Percentiles rank a stretch among this genome's conserved stretches.
Evolutionary conservation across 2,329 filamentous ascomycete genomes (phyloP).

Genomic region (Diatrype stigma): DNA sequence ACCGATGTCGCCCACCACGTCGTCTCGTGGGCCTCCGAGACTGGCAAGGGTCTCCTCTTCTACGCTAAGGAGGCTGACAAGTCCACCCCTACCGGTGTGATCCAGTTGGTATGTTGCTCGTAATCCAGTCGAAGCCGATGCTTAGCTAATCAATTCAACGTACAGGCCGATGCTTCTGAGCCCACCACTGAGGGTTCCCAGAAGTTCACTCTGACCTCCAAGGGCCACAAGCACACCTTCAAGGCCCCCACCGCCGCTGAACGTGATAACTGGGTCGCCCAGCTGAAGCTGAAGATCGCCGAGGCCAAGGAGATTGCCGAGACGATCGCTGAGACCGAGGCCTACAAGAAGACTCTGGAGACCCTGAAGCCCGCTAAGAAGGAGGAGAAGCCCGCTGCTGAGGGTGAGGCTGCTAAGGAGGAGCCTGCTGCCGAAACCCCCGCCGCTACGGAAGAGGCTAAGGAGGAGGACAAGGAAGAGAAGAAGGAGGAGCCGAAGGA

Average conservation of each 20-base stretch:
- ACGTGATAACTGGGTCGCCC: conserved; percentile 87
- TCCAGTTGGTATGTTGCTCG: conserved; percentile 68
- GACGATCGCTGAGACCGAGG: conserved; percentile 70
- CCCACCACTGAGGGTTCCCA: conserved; percentile 69
- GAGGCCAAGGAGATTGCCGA: conserved; percentile 81
- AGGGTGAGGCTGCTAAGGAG: conserved; percentile 35
- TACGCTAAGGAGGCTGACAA: conserved; percentile 85
- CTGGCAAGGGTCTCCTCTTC: conserved; percentile 92
- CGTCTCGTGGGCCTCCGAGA: conserved; percentile 86
- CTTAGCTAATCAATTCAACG: conserved; percentile 24
- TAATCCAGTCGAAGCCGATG: not conserved
- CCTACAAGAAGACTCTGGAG: conserved; percentile 83
- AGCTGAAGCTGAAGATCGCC: conserved; percentile 74
- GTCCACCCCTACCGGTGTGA: conserved; percentile 71
- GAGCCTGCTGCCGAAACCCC: conserved; percentile 30
- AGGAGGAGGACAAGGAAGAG: conserved; percentile 30
- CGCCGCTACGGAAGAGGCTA: conserved; percentile 28
- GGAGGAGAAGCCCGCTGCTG: conserved; percentile 42
- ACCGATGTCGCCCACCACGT: conserved; percentile 69
- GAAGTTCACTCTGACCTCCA: conserved; percentile 83
- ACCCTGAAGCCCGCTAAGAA: conserved; percentile 53
- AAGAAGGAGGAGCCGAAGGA: conserved; percentile 39
- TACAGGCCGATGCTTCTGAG: conserved; percentile 59
- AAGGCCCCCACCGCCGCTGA: conserved; percentile 72
- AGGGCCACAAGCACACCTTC: conserved; percentile 90